Evolutionary conservation across 768 basidiomycete species (phyloP).

Genomic region (Phanerodontia chrysosporium): DNA sequence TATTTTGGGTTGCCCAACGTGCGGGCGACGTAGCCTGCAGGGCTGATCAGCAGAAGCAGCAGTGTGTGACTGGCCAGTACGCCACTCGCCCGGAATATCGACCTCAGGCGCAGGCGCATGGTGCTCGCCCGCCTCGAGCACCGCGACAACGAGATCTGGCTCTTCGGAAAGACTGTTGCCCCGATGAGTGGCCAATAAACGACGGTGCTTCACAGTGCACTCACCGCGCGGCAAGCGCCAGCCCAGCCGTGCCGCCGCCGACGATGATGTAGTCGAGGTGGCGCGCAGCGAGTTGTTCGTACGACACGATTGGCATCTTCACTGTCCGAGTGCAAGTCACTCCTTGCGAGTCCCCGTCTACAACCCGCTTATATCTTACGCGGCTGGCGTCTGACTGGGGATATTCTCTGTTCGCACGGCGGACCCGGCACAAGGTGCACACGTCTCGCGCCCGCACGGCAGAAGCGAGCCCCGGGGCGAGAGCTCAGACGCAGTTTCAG

Average conservation of each 20-base stretch:
- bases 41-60: background rate
- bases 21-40: constrained; percentile 3
- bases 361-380: no score
- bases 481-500: no score
- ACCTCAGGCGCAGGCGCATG: constrained; percentile 12
- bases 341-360: no score
- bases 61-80: background rate
- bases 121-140: constrained; percentile 27
- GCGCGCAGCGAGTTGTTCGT: constrained; percentile 3
- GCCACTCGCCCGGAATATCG: constrained; percentile 13
- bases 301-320: constrained; percentile 8
- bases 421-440: no score
- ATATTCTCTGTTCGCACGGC: no score
- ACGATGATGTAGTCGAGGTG: constrained; percentile 16
- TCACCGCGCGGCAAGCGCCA: constrained; percentile 16
- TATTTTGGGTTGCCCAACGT: constrained; percentile 13
- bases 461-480: no score
- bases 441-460: no score
- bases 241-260: constrained; percentile 16
- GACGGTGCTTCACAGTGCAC: background rate
- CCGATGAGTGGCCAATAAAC: background rate
- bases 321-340: no score
- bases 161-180: constrained; percentile 22
- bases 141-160: constrained; percentile 23
- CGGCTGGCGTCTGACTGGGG: no score